Percentiles rank a stretch among this genome's conserved stretches.
Evolutionary conservation across 352 stramenopile genomes (phyloP).

Genomic region (Phytophthora meadii): DNA sequence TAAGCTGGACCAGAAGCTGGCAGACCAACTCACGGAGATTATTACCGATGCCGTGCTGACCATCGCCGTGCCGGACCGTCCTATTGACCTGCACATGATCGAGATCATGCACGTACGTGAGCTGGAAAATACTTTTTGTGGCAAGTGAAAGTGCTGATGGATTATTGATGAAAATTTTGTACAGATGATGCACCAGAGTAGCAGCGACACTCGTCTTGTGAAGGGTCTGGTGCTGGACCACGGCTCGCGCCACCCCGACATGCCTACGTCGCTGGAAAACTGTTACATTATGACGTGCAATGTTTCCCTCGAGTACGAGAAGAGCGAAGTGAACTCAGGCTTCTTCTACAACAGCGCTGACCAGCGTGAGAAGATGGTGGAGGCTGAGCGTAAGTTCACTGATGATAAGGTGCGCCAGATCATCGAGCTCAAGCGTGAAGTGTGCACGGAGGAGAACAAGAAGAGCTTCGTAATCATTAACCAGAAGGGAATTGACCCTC

Average conservation of each 20-base stretch:
- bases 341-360: conserved; percentile 99
- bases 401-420: conserved; percentile 97
- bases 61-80: conserved; percentile 86
- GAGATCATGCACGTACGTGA: conserved; percentile 97
- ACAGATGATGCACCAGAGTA: conserved; percentile 97
- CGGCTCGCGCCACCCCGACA: conserved; percentile 98
- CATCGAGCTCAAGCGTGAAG: conserved; percentile 98
- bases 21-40: conserved; percentile 95
- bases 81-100: conserved; percentile 99
- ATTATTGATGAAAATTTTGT: background rate
- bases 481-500: conserved; percentile 99
- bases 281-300: conserved; percentile 99
- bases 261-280: conserved; percentile 97
- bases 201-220: conserved; percentile 93
- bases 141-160: background rate
- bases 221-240: conserved; percentile 99
- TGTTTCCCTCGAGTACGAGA: conserved; percentile 99
- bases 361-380: conserved; percentile 98
- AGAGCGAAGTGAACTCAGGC: conserved; percentile 98
- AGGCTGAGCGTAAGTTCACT: conserved; percentile 95
- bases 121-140: background rate
- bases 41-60: conserved; percentile 97
- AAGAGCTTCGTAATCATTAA: conserved; percentile 99
- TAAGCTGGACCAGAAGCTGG: conserved; percentile 96
- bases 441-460: conserved; percentile 96